These are phyloP conservation scores for Porogramme epimiltina DNA, from an alignment of 1,284 basidiomycete genomes.

Conservation along the genomic window DNA sequence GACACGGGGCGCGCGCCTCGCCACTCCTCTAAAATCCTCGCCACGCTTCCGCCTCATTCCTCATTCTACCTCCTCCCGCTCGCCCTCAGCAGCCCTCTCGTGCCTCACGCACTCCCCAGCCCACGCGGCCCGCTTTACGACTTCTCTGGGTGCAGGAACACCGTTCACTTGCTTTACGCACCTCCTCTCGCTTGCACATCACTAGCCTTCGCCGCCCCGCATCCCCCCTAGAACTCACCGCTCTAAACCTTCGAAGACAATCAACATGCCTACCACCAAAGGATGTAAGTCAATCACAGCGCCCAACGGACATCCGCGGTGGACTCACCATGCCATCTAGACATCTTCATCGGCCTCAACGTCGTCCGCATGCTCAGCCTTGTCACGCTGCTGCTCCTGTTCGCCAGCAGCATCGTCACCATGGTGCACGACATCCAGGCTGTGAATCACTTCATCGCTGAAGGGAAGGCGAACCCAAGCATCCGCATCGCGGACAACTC, in stretches of 20 bases:
- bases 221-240: background rate
- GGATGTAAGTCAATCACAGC: slow-evolving; percentile 7
- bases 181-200: slow-evolving; percentile 6
- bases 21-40: slow-evolving; percentile 5
- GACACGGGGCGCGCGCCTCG: slow-evolving; percentile 4
- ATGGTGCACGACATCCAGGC: slow-evolving; percentile 81
- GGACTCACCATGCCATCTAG: slow-evolving; percentile 35
- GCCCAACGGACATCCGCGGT: background rate
- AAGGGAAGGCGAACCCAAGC: slow-evolving; percentile 7
- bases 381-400: slow-evolving; percentile 75
- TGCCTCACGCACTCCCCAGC: background rate
- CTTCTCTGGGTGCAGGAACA: slow-evolving; percentile 15
- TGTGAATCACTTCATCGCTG: slow-evolving; percentile 58
- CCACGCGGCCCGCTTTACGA: slow-evolving; percentile 3
- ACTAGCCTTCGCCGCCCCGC: background rate
- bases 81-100: slow-evolving; percentile 1
- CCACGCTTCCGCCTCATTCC: slow-evolving; percentile 9
- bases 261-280: slow-evolving; percentile 13
- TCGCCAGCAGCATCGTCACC: slow-evolving; percentile 81
- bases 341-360: slow-evolving; percentile 81
- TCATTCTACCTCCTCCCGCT: slow-evolving; percentile 6
- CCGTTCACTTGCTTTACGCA: slow-evolving; percentile 14
- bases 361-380: slow-evolving; percentile 77
- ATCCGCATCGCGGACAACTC: slow-evolving; percentile 23
- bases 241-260: background rate